Evolutionary conservation across 768 basidiomycete genomes (phyloP), one percentile per base, ranked within the genome.

Genomic region (Collybia nuda): DNA sequence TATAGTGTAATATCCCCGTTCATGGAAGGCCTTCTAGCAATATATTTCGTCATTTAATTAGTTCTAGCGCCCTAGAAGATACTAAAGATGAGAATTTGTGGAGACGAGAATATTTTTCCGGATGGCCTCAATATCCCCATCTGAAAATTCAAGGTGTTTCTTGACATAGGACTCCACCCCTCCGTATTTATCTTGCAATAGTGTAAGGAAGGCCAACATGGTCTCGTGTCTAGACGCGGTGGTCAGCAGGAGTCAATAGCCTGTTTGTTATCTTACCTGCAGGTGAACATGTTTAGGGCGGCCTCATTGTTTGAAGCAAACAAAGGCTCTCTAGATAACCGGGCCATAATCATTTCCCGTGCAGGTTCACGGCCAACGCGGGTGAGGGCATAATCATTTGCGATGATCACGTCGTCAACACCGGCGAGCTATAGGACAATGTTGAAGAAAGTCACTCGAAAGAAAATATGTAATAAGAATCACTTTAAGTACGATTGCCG

Each of bases 251-350:
- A 7, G 15, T 15, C 26, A 48, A 47, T 41, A 38, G 29, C 8
- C 38, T 35, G 28, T 42, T 35, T 12, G 22, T 23, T 56, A 32
- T 32, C 78, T 46, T 61, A 88, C 89, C 85, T 79, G 57, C 88
- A 90, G 3, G 85, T 81, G 46, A 92, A 81, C 87, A 91, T 88
- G 53, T 88, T 90, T n/a, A 89, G 70, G 1, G 88, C 88, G 19
- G 88, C 87, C 48, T 87, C 80, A 37, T 77, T 81, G 56, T 90
- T 86, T 5, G 82, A 75, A 1, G 86, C 84, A 62, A 91, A 91
- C 11, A 88, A 52, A 0, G 90, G 87, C 51, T 89, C 86, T 57
- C 84, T 84, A 7, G 75, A 68, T 23, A 92, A 75, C 6, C 90
- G 78, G 36, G 73, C 67, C 73, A 90, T 81, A 36, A 92, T 80